Conservation (phyloP, 164 flowering plant genomes). For the Sedum album region DNA sequence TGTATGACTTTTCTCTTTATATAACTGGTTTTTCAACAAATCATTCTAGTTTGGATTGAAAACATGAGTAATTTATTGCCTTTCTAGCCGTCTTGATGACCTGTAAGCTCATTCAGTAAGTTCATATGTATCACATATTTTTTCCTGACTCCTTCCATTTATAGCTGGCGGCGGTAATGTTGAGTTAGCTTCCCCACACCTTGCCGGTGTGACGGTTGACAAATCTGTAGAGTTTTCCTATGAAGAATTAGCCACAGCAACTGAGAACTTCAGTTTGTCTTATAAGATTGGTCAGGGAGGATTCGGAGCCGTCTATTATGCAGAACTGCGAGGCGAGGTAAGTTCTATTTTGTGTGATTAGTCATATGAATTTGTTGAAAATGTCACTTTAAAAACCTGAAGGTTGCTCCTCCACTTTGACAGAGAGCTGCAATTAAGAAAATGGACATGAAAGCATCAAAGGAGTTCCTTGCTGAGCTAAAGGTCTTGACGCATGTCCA, state of each 20-base stretch:
- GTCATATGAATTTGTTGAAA: background rate
- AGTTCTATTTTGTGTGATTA: constrained; percentile 5
- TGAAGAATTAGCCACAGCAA: constrained; percentile 32
- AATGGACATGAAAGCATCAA: constrained; percentile 74
- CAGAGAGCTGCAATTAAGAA: constrained; percentile 78
- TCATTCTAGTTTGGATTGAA: background rate
- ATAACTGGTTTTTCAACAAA: background rate
- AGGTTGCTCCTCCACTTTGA: background rate
- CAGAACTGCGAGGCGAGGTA: constrained; percentile 36
- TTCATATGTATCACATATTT: background rate
- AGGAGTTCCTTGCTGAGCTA: constrained; percentile 18
- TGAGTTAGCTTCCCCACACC: constrained; percentile 11
- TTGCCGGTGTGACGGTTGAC: constrained; percentile 20
- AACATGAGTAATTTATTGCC: background rate
- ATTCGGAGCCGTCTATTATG: constrained; percentile 29
- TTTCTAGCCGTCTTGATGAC: background rate
- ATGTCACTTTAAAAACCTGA: too few relatives aligned
- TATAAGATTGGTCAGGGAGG: constrained; percentile 39
- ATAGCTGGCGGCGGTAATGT: constrained; percentile 4
- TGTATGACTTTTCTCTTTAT: background rate
- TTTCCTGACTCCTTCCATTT: background rate
- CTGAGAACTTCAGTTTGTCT: constrained; percentile 22
- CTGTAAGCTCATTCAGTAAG: background rate
- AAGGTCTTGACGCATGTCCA: constrained; percentile 51
- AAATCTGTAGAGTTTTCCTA: constrained; percentile 33